Conservation (phyloP, 2,329 filamentous ascomycete species). For the Aspergillus oerlinghausenensis region DNA sequence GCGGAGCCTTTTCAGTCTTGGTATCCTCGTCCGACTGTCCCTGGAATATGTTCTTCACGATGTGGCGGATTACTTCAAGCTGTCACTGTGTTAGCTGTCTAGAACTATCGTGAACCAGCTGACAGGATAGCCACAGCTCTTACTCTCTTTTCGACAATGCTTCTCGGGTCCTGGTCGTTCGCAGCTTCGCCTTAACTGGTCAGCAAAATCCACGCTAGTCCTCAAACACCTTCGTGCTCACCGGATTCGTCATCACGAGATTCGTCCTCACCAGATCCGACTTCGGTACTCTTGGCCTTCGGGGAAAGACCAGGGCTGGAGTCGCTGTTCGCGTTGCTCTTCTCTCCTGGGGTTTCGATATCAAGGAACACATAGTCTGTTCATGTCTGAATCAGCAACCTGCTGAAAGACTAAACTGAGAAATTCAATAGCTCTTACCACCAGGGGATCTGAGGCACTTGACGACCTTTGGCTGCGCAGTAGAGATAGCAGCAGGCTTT, state of each 20-base stretch:
- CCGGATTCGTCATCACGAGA: neutral
- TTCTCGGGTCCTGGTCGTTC: neutral
- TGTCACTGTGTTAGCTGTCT: neutral
- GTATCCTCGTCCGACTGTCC: neutral
- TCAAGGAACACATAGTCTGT: neutral
- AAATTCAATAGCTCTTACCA: neutral
- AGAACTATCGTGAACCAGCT: neutral
- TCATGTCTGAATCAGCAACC: neutral
- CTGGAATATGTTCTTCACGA: slow-evolving; percentile 12
- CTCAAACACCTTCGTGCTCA: neutral
- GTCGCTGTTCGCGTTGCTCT: neutral
- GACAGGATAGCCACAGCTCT: neutral
- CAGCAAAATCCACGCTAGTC: neutral
- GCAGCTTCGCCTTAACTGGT: neutral
- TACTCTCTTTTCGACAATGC: neutral
- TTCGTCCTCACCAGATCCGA: neutral
- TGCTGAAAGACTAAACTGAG: neutral
- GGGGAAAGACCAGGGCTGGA: neutral
- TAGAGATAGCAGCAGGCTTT: neutral
- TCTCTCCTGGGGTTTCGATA: neutral
- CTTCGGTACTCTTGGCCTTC: neutral
- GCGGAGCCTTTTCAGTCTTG: slow-evolving; percentile 2
- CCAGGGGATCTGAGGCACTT: neutral
- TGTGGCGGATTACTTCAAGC: slow-evolving; percentile 9
- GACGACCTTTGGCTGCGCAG: neutral